phyloP scores from a whole-genome alignment of 305 asterid species.

The Withania somnifera region DNA sequence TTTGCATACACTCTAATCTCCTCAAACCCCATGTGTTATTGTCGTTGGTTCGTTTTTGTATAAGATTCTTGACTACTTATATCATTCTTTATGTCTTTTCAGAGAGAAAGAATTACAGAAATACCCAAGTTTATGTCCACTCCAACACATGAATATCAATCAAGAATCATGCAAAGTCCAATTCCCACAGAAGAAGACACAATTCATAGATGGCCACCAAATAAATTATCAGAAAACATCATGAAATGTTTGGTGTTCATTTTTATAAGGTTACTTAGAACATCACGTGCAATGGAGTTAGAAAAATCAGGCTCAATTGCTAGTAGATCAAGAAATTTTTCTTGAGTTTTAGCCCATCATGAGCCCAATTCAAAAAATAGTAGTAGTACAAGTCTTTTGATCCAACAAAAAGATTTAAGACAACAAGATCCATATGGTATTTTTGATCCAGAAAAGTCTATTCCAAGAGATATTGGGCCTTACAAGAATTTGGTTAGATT shows the following conservation, averaged over 20 bases:
- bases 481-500: slow-evolving; percentile 73
- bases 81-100: neutral
- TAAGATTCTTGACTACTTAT: neutral
- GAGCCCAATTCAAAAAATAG: slow-evolving; percentile 26
- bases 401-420: slow-evolving; percentile 47
- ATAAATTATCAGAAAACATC: slow-evolving; percentile 84
- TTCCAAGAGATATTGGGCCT: slow-evolving; percentile 76
- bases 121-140: neutral
- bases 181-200: slow-evolving; percentile 48
- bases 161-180: slow-evolving; percentile 30
- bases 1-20: neutral
- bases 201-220: slow-evolving; percentile 60
- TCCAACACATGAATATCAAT: slow-evolving; percentile 14
- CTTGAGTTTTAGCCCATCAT: slow-evolving; percentile 45
- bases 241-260: slow-evolving; percentile 73
- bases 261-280: slow-evolving; percentile 59
- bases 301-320: slow-evolving; percentile 67
- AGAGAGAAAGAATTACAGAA: slow-evolving; percentile 55
- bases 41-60: neutral
- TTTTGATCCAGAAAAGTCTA: slow-evolving; percentile 49
- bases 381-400: slow-evolving; percentile 14
- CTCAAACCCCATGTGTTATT: neutral
- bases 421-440: slow-evolving; percentile 88
- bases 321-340: slow-evolving; percentile 59
- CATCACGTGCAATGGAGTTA: slow-evolving; percentile 64